Evolutionary conservation across 768 basidiomycete genomes (phyloP), one percentile per base, ranked within the genome.

Genomic region (Pisolithus tinctorius): DNA sequence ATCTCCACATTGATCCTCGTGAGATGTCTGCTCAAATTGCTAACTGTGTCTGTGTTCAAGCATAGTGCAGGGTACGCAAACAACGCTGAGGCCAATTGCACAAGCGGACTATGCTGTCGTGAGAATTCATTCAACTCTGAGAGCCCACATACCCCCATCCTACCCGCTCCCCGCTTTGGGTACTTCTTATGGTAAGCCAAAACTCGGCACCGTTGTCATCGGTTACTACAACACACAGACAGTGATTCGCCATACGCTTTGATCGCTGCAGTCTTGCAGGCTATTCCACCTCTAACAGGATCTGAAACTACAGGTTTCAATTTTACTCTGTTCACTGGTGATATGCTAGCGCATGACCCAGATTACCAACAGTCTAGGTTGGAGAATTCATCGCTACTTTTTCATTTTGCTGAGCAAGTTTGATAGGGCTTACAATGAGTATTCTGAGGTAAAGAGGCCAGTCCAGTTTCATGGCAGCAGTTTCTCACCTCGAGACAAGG

Each of bases 1-100:
- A 89, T 60, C 72, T 86, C 51, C 88, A 88, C 63, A 67, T 90
- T 47, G 87, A 89, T 63, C 82, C 86, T 37, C 76, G 86, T 84
- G 57, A 45, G 76, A 58, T 14, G 31, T 29, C 40, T 48, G n/a
- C 41, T 44, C 45, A 27, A 17, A 41, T 40, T 13, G 48, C 46
- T 34, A 27, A 44, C 10, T 48, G 10, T 44, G 47, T 39, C 54
- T 10, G 10, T n/a, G 5, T 44, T 50, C 10, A 55, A 50, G 45
- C 3, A 17, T 42, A 14, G 17, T 45, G 4, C 54, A 86, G 84
- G 86, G 23, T 88, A 79, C 59, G 74, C 82, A 25, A 87, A 78
- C 23, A 81, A 83, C 20, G 69, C 84, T 2, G 86, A 88, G 67
- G 84, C 81, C 9, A 85, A 87, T 59, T 89, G 87, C 62, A 81